phyloP scores from a whole-genome alignment of 108 stramenopile species.

The Mayamaea pseudoterrestris region DNA sequence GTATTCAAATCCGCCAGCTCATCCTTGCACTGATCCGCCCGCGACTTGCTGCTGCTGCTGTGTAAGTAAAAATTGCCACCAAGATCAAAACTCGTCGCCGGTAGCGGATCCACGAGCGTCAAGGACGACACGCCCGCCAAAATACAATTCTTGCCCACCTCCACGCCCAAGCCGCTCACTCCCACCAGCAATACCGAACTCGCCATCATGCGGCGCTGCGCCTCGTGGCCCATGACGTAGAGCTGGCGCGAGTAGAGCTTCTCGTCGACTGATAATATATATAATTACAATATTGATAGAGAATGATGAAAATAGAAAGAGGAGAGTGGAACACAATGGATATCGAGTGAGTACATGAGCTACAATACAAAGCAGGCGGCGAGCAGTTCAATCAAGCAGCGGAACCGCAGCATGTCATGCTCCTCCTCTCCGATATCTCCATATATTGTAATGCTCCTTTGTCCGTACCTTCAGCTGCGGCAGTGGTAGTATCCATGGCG shows the following conservation, averaged over 20 bases:
- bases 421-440: no score
- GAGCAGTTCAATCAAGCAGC: background rate
- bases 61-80: conserved; percentile 81
- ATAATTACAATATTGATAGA: background rate
- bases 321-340: background rate
- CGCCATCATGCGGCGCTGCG: conserved; percentile 93
- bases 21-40: conserved; percentile 44
- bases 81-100: conserved; percentile 58
- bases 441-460: no score
- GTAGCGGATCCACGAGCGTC: conserved; percentile 54
- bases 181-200: conserved; percentile 84
- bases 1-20: conserved; percentile 77
- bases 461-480: no score
- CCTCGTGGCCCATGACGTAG: conserved; percentile 99
- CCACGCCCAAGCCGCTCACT: conserved; percentile 83
- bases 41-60: conserved; percentile 4
- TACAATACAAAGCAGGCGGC: background rate
- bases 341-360: background rate
- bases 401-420: no score
- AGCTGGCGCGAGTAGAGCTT: conserved; percentile 97
- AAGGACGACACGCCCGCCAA: conserved; percentile 81
- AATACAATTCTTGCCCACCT: conserved; percentile 93
- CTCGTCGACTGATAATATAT: conserved; percentile 68
- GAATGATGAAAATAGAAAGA: background rate
- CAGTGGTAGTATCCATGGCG: no score